These are phyloP conservation scores for Globisporangium recalcitrans DNA, from an alignment of 352 stramenopile species.

Conservation along the genomic window DNA sequence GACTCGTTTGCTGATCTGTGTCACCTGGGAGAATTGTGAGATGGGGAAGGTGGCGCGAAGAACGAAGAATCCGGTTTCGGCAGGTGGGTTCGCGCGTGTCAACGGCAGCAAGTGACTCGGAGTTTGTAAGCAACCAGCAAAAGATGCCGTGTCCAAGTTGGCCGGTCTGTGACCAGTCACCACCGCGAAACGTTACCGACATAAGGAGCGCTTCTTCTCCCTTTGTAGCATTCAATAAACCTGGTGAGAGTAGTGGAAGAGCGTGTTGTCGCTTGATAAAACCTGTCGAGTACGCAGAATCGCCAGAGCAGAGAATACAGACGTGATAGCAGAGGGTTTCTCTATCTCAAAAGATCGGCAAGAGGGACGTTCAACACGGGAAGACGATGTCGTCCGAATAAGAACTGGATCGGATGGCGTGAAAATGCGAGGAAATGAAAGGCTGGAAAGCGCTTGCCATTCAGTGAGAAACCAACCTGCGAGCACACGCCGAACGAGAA, in stretches of 20 bases:
- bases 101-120: neutral
- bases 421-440: no score
- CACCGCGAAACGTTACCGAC: slow-evolving; percentile 3
- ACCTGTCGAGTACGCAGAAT: neutral
- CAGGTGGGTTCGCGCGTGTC: slow-evolving; percentile 3
- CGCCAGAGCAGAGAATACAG: neutral
- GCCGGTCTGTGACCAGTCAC: neutral
- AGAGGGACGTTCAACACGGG: neutral
- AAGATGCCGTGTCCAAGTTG: slow-evolving; percentile 4
- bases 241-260: no score
- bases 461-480: no score
- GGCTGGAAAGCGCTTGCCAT: no score
- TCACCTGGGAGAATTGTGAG: neutral
- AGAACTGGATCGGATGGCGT: neutral
- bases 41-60: neutral
- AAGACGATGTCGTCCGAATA: neutral
- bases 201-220: neutral
- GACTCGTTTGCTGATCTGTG: no score
- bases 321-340: neutral
- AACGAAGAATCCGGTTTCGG: neutral
- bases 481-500: no score
- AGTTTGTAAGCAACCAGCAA: neutral
- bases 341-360: neutral
- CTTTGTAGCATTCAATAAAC: neutral
- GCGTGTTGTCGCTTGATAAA: no score